Conservation (phyloP, 2,329 filamentous ascomycete species). For the Trichoderma endophyticum region DNA sequence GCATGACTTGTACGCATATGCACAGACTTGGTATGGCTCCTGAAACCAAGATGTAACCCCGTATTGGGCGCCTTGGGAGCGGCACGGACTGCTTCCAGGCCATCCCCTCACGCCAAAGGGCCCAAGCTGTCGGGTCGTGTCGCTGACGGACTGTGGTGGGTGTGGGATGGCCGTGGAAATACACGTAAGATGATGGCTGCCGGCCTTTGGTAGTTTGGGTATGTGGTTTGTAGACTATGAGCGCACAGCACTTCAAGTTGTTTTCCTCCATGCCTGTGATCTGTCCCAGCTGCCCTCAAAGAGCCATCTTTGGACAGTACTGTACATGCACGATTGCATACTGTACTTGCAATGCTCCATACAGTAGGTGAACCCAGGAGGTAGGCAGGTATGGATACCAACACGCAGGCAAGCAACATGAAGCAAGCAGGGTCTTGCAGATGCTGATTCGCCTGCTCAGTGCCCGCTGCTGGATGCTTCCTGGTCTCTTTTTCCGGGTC, state of each 20-base stretch:
- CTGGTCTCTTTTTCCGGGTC: neutral
- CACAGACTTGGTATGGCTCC: neutral
- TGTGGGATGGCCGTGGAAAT: neutral
- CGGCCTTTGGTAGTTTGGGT: neutral
- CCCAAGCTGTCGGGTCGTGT: slow-evolving; percentile 13
- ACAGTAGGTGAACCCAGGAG: neutral
- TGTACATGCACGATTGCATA: neutral
- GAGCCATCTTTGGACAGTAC: neutral
- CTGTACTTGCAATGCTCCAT: neutral
- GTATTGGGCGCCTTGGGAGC: neutral
- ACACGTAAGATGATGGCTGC: neutral
- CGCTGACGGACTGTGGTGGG: neutral
- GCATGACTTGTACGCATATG: neutral
- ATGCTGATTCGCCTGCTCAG: neutral
- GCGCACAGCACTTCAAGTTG: neutral
- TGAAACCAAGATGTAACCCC: slow-evolving; percentile 4
- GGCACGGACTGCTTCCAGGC: neutral
- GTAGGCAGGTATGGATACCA: neutral
- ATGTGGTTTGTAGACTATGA: neutral
- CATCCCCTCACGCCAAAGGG: neutral
- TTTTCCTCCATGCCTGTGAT: neutral
- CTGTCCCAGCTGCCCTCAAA: neutral
- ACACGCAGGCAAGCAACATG: neutral
- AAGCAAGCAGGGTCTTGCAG: neutral
- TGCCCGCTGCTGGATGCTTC: neutral